A percentile compares a stretch with the other conserved stretches of the same genome.
Conservation (phyloP, 345 rosid species). For the Orychophragmus violaceus region DNA sequence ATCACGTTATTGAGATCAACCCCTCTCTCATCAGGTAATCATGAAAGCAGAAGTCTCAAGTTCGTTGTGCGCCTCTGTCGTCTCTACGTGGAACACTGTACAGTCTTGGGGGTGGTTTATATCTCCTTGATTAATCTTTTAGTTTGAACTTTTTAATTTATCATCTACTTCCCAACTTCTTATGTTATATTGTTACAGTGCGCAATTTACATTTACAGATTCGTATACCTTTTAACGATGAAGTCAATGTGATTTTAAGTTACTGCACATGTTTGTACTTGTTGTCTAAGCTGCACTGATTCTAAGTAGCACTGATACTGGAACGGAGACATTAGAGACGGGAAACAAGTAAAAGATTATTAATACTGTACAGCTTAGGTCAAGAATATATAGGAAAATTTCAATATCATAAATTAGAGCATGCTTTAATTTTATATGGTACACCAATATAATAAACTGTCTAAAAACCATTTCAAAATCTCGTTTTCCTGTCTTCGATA, state of each 20-base stretch:
- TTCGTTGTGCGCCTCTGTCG: background rate
- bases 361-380: too few relatives aligned
- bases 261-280: background rate
- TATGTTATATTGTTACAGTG: background rate
- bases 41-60: background rate
- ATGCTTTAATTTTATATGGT: too few relatives aligned
- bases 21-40: conserved; percentile 7
- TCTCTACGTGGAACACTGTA: conserved; percentile 14
- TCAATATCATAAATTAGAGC: too few relatives aligned
- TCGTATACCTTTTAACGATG: background rate
- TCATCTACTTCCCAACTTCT: background rate
- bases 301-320: too few relatives aligned
- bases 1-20: background rate
- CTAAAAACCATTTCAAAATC: too few relatives aligned
- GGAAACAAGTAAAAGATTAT: too few relatives aligned
- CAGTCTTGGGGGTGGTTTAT: conserved; percentile 9
- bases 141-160: background rate
- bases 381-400: too few relatives aligned
- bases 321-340: too few relatives aligned
- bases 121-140: background rate
- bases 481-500: too few relatives aligned
- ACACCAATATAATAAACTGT: too few relatives aligned
- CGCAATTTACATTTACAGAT: background rate
- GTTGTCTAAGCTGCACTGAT: too few relatives aligned
- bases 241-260: background rate